phyloP scores from a whole-genome alignment of 148 eudicot genomes.

The Linanthus parryae region DNA sequence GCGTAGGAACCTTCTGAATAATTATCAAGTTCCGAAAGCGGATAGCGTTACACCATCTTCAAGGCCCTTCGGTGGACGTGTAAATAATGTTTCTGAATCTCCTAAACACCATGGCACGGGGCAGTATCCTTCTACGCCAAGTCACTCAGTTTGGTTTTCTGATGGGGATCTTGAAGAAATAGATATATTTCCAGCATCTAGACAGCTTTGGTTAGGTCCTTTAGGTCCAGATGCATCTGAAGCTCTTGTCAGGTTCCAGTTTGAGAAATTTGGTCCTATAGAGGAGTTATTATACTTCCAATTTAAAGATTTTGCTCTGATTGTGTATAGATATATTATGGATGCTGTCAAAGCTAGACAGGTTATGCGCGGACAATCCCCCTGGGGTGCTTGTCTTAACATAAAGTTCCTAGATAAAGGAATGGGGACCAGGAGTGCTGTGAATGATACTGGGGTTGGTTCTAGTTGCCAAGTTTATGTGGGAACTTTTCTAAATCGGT shows the following conservation, averaged over 20 bases:
- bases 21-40: constrained; percentile 31
- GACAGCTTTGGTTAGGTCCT: constrained; percentile 83
- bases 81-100: constrained; percentile 28
- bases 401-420: constrained; percentile 84
- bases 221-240: constrained; percentile 83
- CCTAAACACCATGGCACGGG: constrained; percentile 28
- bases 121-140: constrained; percentile 24
- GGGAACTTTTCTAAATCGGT: constrained; percentile 58
- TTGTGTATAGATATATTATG: constrained; percentile 65
- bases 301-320: constrained; percentile 58
- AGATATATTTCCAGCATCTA: constrained; percentile 86
- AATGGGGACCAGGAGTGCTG: constrained; percentile 68
- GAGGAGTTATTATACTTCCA: constrained; percentile 53
- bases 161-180: constrained; percentile 88
- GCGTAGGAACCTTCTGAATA: constrained; percentile 30
- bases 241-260: constrained; percentile 56
- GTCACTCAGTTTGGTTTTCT: constrained; percentile 48
- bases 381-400: constrained; percentile 73
- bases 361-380: constrained; percentile 58
- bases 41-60: constrained; percentile 21
- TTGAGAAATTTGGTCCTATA: constrained; percentile 85
- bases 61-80: constrained; percentile 28
- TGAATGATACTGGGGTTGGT: constrained; percentile 74
- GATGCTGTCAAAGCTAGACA: constrained; percentile 89
- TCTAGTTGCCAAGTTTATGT: constrained; percentile 77